phyloP scores from a whole-genome alignment of 805 yeast genomes.

The Wickerhamiella sergipiensis region DNA sequence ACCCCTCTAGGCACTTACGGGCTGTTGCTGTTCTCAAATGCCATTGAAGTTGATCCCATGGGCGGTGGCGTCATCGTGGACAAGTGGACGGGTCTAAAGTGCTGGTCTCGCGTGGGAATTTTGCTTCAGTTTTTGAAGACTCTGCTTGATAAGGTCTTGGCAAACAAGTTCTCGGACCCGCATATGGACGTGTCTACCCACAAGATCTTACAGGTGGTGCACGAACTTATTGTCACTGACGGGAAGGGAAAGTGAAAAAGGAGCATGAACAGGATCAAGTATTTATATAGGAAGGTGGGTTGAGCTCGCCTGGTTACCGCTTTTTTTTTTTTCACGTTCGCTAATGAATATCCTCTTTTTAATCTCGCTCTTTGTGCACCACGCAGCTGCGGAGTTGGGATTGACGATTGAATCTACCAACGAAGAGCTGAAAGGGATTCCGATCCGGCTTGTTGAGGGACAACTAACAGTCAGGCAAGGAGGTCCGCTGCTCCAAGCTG shows the following conservation, averaged over 20 bases:
- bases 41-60: slow-evolving; percentile 37
- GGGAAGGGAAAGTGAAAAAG: slow-evolving; percentile 13
- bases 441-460: slow-evolving; percentile 12
- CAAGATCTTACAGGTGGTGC: slow-evolving; percentile 21
- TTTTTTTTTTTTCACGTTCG: too few species aligned
- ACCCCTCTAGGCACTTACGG: slow-evolving; percentile 71
- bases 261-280: not conserved
- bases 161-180: slow-evolving; percentile 43
- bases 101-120: slow-evolving; percentile 93
- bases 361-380: not conserved
- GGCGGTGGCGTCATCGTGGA: slow-evolving; percentile 74
- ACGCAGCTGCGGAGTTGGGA: slow-evolving; percentile 11
- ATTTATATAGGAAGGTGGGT: not conserved
- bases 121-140: slow-evolving; percentile 55
- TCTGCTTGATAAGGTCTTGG: slow-evolving; percentile 55
- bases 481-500: slow-evolving; percentile 14
- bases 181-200: slow-evolving; percentile 17
- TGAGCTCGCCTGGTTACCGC: not conserved
- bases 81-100: slow-evolving; percentile 77
- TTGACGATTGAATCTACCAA: slow-evolving; percentile 6
- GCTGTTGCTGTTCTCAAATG: slow-evolving; percentile 69
- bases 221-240: slow-evolving; percentile 22
- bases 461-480: slow-evolving; percentile 6
- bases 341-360: too few species aligned
- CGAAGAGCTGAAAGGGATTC: slow-evolving; percentile 7